Evolutionary conservation across 139 green algal species (phyloP).

Genomic region (Chara braunii): DNA sequence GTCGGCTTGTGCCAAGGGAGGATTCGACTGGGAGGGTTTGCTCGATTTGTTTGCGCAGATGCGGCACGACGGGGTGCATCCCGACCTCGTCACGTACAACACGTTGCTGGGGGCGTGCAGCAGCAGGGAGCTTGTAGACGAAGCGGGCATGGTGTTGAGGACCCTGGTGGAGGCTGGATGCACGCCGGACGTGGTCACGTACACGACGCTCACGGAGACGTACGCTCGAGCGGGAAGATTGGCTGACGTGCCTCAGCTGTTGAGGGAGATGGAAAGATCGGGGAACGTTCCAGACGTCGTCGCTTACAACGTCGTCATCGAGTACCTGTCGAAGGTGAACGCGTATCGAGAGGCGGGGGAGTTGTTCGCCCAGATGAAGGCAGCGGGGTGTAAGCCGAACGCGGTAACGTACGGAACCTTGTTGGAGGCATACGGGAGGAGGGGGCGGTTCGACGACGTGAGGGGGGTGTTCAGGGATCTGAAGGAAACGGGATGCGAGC

Average conservation of each 20-base stretch:
- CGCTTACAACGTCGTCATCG: constrained; percentile 33
- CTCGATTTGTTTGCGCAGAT: constrained; percentile 37
- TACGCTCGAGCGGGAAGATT: constrained; percentile 1
- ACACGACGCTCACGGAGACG: constrained; percentile 23
- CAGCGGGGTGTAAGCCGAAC: constrained; percentile 8
- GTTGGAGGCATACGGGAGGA: constrained; percentile 8
- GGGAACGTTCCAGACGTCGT: constrained; percentile 19
- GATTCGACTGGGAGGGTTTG: constrained; percentile 15
- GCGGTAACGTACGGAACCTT: constrained; percentile 26
- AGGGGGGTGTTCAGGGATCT: constrained; percentile 11
- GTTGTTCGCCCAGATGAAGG: constrained; percentile 27
- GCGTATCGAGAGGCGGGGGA: constrained; percentile 13
- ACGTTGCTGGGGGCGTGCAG: constrained; percentile 26
- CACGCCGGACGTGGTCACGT: constrained; percentile 15
- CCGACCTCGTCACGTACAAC: constrained; percentile 40
- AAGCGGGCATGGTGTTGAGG: constrained; percentile 22
- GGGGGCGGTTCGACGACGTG: constrained; percentile 25
- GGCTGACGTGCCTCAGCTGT: background rate
- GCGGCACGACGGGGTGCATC: constrained; percentile 28
- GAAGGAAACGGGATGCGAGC: constrained; percentile 7
- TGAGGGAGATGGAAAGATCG: constrained; percentile 18
- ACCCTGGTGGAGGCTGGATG: constrained; percentile 18
- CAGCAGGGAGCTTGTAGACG: constrained; percentile 9
- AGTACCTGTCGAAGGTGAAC: constrained; percentile 3
- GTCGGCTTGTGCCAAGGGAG: constrained; percentile 22